phyloP scores from a whole-genome alignment of 768 basidiomycete species.

The Phlebiopsis flavidoalba region DNA sequence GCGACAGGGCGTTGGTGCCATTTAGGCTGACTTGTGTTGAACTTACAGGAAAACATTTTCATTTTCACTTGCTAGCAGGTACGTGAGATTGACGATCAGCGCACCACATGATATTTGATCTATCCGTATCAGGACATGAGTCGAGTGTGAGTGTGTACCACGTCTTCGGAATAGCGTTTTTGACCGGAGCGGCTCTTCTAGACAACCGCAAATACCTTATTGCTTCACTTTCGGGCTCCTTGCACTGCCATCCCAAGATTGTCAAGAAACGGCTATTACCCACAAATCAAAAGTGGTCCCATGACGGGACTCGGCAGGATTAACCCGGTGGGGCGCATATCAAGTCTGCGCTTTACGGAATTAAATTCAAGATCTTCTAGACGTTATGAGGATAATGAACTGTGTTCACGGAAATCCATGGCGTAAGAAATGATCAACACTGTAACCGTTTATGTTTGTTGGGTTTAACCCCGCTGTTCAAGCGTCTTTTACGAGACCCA shows the following conservation, averaged over 20 bases:
- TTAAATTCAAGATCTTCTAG: neutral
- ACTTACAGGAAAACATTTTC: constrained; percentile 29
- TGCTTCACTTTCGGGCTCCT: constrained; percentile 30
- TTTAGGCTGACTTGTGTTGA: constrained; percentile 3
- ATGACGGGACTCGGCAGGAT: constrained; percentile 18
- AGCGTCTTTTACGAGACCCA: constrained; percentile 30
- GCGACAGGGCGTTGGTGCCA: neutral
- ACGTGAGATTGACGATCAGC: no score
- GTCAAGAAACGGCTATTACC: constrained; percentile 33
- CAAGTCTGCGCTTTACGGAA: neutral
- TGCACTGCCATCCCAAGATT: constrained; percentile 35
- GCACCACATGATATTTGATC: neutral
- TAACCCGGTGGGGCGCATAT: constrained; percentile 21
- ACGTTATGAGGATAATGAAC: neutral
- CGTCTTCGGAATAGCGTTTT: constrained; percentile 42
- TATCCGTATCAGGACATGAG: no score
- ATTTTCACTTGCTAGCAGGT: constrained; percentile 47
- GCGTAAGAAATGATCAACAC: neutral
- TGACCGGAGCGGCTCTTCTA: constrained; percentile 9
- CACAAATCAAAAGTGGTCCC: constrained; percentile 25
- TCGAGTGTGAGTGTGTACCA: neutral
- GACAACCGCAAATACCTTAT: constrained; percentile 30
- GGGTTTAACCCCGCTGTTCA: neutral
- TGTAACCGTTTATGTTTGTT: no score
- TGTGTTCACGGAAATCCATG: no score